Conservation (phyloP, 2,329 filamentous ascomycete species). For the Aspergillus sp. region DNA sequence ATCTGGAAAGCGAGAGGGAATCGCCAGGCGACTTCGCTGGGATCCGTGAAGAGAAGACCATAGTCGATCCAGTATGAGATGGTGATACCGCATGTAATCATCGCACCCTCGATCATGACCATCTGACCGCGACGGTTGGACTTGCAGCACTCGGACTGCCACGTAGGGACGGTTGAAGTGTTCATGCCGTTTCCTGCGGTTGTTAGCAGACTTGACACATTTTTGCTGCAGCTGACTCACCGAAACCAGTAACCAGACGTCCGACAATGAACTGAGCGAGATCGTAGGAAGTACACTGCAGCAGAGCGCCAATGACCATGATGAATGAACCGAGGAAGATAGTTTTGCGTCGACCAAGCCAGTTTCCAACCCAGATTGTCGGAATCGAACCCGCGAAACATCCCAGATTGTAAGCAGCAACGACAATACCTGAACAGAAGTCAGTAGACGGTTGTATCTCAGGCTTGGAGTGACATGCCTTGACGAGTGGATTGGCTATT, state of each 20-base stretch:
- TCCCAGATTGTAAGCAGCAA: conserved; percentile 53
- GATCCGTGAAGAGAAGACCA: conserved; percentile 58
- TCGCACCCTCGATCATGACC: conserved; percentile 58
- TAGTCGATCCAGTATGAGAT: conserved; percentile 58
- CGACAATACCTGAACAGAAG: conserved; percentile 38
- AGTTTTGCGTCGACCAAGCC: conserved; percentile 55
- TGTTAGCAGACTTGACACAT: neutral
- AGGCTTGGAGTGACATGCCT: conserved; percentile 29
- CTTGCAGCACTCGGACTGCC: conserved; percentile 57
- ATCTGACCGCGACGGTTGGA: conserved; percentile 56
- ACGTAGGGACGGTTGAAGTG: conserved; percentile 57
- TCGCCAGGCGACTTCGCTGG: conserved; percentile 55
- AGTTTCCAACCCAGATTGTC: conserved; percentile 57
- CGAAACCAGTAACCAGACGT: conserved; percentile 57
- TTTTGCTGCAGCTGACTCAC: conserved; percentile 26
- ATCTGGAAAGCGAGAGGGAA: conserved; percentile 64
- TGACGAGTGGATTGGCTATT: conserved; percentile 42
- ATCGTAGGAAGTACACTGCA: conserved; percentile 53
- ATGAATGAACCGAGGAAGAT: conserved; percentile 55
- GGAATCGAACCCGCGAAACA: conserved; percentile 56
- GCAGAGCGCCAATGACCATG: conserved; percentile 55
- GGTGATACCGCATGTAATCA: conserved; percentile 58
- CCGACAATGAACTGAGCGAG: conserved; percentile 57
- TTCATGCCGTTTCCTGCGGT: conserved; percentile 52
- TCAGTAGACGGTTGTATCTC: neutral